Percentiles rank a stretch among this genome's conserved stretches.
These are phyloP conservation scores for Cornus controversa DNA, from an alignment of 148 eudicot species.

Conservation along the genomic window DNA sequence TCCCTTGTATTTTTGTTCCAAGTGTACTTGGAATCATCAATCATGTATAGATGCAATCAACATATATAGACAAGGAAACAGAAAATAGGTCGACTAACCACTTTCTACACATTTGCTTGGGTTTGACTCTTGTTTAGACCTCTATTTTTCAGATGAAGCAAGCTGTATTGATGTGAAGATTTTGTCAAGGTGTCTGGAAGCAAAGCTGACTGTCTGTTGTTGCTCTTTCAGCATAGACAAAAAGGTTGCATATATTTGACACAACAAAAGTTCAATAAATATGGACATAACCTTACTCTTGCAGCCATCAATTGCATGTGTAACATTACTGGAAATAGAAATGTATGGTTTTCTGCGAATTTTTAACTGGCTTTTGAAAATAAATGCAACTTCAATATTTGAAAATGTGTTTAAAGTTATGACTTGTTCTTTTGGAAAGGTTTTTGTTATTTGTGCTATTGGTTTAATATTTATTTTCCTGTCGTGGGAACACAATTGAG, in stretches of 20 bases:
- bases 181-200: slow-evolving; percentile 69
- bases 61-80: background rate
- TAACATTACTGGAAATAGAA: background rate
- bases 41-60: background rate
- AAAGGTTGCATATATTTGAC: slow-evolving; percentile 40
- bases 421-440: background rate
- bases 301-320: background rate
- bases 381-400: slow-evolving; percentile 2
- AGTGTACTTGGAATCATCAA: background rate
- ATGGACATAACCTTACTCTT: background rate
- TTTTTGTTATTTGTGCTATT: background rate
- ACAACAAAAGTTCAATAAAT: background rate
- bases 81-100: background rate
- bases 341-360: background rate
- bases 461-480: background rate
- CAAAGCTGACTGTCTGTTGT: slow-evolving; percentile 77
- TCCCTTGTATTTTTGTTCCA: background rate
- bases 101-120: background rate
- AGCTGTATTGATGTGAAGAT: slow-evolving; percentile 70
- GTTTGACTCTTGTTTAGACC: background rate
- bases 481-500: background rate
- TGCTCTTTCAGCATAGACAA: slow-evolving; percentile 49
- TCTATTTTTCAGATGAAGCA: slow-evolving; percentile 38
- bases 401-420: background rate
- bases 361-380: background rate